Percentiles rank a stretch among this genome's conserved stretches.
phyloP scores from a whole-genome alignment of 805 yeast species.

The Saccharomycopsis sp. region DNA sequence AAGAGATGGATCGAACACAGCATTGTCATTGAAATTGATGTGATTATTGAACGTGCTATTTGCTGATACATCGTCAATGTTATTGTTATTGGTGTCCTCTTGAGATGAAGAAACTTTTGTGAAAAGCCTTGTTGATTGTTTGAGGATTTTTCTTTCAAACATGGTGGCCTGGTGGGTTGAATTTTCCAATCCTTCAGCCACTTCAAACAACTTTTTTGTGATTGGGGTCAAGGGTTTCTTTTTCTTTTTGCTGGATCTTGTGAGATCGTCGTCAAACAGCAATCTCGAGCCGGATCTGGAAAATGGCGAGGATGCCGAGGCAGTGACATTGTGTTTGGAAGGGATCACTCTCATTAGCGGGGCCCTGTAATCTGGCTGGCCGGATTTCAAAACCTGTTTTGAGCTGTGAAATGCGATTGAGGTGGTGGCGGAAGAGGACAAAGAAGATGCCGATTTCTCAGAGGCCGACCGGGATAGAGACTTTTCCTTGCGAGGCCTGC shows the following conservation, averaged over 20 bases:
- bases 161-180: slow-evolving; percentile 1
- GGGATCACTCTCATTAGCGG: slow-evolving; percentile 25
- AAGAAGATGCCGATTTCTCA: background rate
- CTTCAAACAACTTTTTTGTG: slow-evolving; percentile 17
- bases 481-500: slow-evolving; percentile 1
- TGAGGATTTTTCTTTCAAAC: no score
- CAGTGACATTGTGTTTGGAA: slow-evolving; percentile 3
- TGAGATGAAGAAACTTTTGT: no score
- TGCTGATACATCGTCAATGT: no score
- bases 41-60: no score
- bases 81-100: no score
- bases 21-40: no score
- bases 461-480: no score
- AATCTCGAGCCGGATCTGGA: background rate
- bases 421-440: background rate
- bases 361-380: slow-evolving; percentile 22
- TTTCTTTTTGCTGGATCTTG: no score
- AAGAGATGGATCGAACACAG: no score
- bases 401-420: slow-evolving; percentile 12
- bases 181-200: no score
- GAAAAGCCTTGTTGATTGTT: no score
- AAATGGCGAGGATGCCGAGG: background rate
- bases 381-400: slow-evolving; percentile 16
- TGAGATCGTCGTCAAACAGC: background rate
- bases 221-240: slow-evolving; percentile 14